Base-by-base conservation (phyloP, 768 basidiomycete species). In the Lepiota venenata region DNA sequence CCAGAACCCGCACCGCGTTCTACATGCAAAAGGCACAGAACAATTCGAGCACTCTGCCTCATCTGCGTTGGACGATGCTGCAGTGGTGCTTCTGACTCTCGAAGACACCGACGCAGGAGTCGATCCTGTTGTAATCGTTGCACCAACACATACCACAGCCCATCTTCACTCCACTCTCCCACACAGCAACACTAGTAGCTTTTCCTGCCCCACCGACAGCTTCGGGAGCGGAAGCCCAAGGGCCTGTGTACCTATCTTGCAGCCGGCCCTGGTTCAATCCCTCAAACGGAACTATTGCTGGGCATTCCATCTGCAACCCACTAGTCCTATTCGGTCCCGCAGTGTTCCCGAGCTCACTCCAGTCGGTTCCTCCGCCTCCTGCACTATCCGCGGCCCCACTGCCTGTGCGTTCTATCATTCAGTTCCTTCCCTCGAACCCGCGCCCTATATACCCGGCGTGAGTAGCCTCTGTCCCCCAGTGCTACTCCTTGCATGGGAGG, bases 61-160 rank as follows among this genome's bases (percentile, higher is more conserved):
- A 4, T 88, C 89, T 5, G 93, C 93, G 1, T 76, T 95, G 43
- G 91, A 93, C 61, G 84, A 82, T 55, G 93, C 93, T 2, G 89
- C 91, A 1, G 81, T 85, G 18, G 79, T 91, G 27, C 80, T 94
- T 36, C 66, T 83, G 4, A 71, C 72, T 3, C 58, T 69, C 58
- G 60, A 70, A 58, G 56, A 73, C 64, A 51, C 73, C 14, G 78
- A 80, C 60, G 78, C 79, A 22, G n/a, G n/a, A n/a, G 74, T 75
- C 42, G 82, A 82, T 54, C 67, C 81, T 8, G 76, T 90, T n/a
- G 70, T 83, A 0, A 82, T 88, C n/a, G 73, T 84, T 11, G 76
- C 85, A 0, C 85, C 85, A 2, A 74, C 68, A 39, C 59, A 61
- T 43, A 55, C 57, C 20, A 32, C 42, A 41, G 16, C 53, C 37